Evolutionary conservation across 2,329 filamentous ascomycete genomes (phyloP).

Genomic region (Herpotrichia juniperi): DNA sequence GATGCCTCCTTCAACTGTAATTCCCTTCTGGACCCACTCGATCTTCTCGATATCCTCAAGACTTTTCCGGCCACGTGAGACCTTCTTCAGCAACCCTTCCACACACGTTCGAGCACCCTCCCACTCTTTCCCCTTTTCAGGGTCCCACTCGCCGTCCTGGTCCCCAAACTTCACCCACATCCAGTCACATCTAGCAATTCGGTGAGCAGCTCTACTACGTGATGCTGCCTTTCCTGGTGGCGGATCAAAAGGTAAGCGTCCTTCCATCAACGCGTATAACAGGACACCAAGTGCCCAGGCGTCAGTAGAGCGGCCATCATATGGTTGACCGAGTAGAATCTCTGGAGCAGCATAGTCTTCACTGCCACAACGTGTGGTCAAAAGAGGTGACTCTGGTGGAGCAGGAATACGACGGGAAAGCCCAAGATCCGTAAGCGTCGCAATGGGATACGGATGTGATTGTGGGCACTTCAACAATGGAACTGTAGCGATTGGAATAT

Average conservation of each 20-base stretch:
- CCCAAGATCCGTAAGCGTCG: conserved; percentile 90
- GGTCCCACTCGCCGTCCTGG: conserved; percentile 85
- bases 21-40: conserved; percentile 78
- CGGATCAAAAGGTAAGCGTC: conserved; percentile 91
- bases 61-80: conserved; percentile 74
- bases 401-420: conserved; percentile 81
- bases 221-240: conserved; percentile 78
- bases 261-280: conserved; percentile 90
- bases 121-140: conserved; percentile 67
- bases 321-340: conserved; percentile 92
- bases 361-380: conserved; percentile 93
- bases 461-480: conserved; percentile 70
- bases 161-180: conserved; percentile 87
- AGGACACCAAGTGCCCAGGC: conserved; percentile 95
- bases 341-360: conserved; percentile 98
- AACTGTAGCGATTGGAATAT: conserved; percentile 73
- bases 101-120: conserved; percentile 80
- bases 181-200: conserved; percentile 97
- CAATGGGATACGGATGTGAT: conserved; percentile 78
- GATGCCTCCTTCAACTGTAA: conserved; percentile 68
- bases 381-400: conserved; percentile 76
- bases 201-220: conserved; percentile 80
- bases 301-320: conserved; percentile 90
- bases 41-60: conserved; percentile 74
- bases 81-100: conserved; percentile 82